Conservation (phyloP, 768 basidiomycete genomes). For the Rhizopogon salebrosus region DNA sequence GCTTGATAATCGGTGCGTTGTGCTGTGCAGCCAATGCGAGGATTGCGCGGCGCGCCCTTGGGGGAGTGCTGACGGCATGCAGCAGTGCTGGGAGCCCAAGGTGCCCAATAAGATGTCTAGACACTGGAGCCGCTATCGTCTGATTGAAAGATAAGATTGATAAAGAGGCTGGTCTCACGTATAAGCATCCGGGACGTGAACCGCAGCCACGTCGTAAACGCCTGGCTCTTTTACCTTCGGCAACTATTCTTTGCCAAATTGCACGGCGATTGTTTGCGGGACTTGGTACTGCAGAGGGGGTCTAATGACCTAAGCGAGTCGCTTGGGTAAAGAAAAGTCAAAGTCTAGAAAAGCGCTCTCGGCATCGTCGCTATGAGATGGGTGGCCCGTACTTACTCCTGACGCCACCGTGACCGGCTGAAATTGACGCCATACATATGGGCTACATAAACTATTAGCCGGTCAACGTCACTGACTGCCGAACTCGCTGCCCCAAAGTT, state of each 20-base stretch:
- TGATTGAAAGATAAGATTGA: slow-evolving; percentile 69
- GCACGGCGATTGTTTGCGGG: slow-evolving; percentile 65
- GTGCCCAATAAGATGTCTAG: slow-evolving; percentile 69
- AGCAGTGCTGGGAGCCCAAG: slow-evolving; percentile 73
- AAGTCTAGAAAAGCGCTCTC: too few species aligned
- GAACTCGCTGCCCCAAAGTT: too few species aligned
- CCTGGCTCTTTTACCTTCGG: slow-evolving; percentile 75
- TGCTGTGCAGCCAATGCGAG: background rate
- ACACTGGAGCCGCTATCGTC: slow-evolving; percentile 64
- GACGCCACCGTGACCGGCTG: background rate
- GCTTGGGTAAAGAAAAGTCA: too few species aligned
- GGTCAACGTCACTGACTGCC: too few species aligned
- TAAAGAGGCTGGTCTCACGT: slow-evolving; percentile 52
- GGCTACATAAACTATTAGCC: too few species aligned
- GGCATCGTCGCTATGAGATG: too few species aligned
- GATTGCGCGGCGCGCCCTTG: background rate
- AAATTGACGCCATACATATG: background rate
- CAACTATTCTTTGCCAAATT: slow-evolving; percentile 84
- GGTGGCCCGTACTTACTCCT: too few species aligned
- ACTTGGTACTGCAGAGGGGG: too few species aligned
- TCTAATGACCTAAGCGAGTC: too few species aligned
- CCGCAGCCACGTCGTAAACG: slow-evolving; percentile 66
- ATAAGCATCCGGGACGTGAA: background rate
- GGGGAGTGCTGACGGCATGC: background rate
- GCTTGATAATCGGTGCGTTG: slow-evolving; percentile 80